These are phyloP conservation scores for Echria macrotheca DNA, from an alignment of 495 filamentous ascomycete species.

Conservation along the genomic window DNA sequence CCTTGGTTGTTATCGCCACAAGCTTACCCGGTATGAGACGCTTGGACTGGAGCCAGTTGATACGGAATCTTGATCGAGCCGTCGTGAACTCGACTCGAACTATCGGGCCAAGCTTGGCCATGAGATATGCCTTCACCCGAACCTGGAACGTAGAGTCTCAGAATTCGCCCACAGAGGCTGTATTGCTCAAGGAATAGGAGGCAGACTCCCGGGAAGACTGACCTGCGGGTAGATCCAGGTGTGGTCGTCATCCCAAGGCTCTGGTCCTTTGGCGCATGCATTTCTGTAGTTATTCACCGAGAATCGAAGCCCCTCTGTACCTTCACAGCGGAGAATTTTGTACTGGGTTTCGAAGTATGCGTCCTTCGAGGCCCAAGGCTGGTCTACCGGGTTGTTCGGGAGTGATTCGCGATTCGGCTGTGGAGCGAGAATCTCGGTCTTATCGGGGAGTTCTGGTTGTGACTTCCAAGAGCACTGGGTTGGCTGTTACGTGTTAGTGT, in stretches of 20 bases:
- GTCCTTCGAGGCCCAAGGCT: slow-evolving; percentile 40
- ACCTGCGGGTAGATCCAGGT: slow-evolving; percentile 74
- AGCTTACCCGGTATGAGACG: slow-evolving; percentile 64
- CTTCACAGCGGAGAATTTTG: slow-evolving; percentile 60
- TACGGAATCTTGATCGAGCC: slow-evolving; percentile 56
- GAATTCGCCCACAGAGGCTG: too few species aligned
- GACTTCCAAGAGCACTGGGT: slow-evolving; percentile 31
- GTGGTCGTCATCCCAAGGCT: slow-evolving; percentile 47
- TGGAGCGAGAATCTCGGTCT: slow-evolving; percentile 32
- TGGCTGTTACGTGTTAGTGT: too few species aligned
- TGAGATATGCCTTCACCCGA: slow-evolving; percentile 56
- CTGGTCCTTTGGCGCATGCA: slow-evolving; percentile 35
- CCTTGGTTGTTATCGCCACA: slow-evolving; percentile 61
- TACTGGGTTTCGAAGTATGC: slow-evolving; percentile 61
- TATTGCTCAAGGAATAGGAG: too few species aligned
- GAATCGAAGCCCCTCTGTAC: slow-evolving; percentile 52
- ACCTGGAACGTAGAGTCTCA: too few species aligned
- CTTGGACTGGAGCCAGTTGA: slow-evolving; percentile 72
- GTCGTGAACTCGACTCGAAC: slow-evolving; percentile 68
- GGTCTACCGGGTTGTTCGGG: slow-evolving; percentile 32
- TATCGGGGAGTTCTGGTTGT: slow-evolving; percentile 41
- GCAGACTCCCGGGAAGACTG: too few species aligned
- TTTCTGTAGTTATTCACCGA: slow-evolving; percentile 40
- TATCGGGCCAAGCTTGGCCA: slow-evolving; percentile 58
- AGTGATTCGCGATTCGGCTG: slow-evolving; percentile 28